A percentile compares a stretch with the other conserved stretches of the same genome.
phyloP scores from a whole-genome alignment of 1,284 basidiomycete genomes.

The Garcileccinum viscosum region DNA sequence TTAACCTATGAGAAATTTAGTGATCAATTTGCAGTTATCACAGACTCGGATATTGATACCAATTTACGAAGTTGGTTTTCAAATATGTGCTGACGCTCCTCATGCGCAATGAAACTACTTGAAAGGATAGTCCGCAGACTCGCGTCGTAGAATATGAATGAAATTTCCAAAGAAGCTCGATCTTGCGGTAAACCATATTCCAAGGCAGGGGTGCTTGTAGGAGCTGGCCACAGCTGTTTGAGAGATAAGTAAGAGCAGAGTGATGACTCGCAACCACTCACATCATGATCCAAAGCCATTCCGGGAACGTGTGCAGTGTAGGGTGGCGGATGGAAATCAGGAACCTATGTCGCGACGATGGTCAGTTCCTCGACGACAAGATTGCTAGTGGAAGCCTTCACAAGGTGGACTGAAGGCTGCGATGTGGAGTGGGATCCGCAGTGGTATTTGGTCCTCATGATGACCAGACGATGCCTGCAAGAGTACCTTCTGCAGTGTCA shows the following conservation, averaged over 20 bases:
- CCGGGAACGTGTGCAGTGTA: background rate
- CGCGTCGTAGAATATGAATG: background rate
- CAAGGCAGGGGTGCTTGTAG: background rate
- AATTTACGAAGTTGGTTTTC: slow-evolving; percentile 2
- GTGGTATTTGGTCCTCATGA: no score
- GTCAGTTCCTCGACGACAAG: no score
- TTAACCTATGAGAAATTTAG: background rate
- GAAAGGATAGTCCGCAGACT: background rate
- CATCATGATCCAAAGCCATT: background rate
- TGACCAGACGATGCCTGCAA: no score
- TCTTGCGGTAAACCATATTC: background rate
- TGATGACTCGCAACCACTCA: background rate
- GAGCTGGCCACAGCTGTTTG: background rate
- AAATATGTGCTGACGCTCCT: slow-evolving; percentile 6
- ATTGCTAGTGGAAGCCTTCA: no score
- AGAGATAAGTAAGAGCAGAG: no score
- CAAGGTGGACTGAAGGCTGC: no score
- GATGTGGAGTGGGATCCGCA: no score
- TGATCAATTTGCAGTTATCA: no score
- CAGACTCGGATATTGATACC: background rate
- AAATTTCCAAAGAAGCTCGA: background rate
- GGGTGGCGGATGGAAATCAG: no score
- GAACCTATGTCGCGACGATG: no score
- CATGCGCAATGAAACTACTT: background rate
- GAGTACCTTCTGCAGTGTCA: background rate